Evolutionary conservation across 192 early-diverging fungal species (phyloP).

Genomic region (Coemansia sp.): DNA sequence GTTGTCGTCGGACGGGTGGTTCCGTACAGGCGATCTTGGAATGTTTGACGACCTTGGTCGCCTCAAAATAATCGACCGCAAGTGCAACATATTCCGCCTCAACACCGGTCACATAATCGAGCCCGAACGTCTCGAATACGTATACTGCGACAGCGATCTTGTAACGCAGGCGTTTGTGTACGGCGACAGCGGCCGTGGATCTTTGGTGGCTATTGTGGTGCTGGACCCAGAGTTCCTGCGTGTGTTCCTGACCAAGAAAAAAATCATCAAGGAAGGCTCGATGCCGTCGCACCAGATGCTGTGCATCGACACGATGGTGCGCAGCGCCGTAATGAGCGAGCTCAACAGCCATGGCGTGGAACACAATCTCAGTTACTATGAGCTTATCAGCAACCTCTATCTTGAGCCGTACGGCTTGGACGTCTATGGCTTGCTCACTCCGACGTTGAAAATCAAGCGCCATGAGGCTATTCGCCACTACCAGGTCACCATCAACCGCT

Average conservation of each 20-base stretch:
- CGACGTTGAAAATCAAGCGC: slow-evolving; percentile 70
- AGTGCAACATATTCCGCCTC: slow-evolving; percentile 93
- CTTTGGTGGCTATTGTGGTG: slow-evolving; percentile 74
- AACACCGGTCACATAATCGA: slow-evolving; percentile 91
- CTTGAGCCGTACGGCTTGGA: slow-evolving; percentile 70
- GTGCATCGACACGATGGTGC: slow-evolving; percentile 63
- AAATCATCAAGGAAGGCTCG: slow-evolving; percentile 44
- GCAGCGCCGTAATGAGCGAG: slow-evolving; percentile 57
- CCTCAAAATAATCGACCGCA: slow-evolving; percentile 88
- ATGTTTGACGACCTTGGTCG: slow-evolving; percentile 82
- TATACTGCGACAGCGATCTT: slow-evolving; percentile 75
- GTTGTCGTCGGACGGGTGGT: slow-evolving; percentile 80
- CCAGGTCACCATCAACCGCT: slow-evolving; percentile 58
- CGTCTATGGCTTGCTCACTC: slow-evolving; percentile 81
- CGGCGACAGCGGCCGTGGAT: slow-evolving; percentile 74
- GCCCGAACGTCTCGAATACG: slow-evolving; percentile 88
- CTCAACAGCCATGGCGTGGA: slow-evolving; percentile 61
- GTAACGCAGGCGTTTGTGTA: slow-evolving; percentile 75
- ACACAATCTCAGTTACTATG: slow-evolving; percentile 68
- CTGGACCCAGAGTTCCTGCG: slow-evolving; percentile 66
- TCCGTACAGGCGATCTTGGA: slow-evolving; percentile 92
- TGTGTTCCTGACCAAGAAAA: slow-evolving; percentile 55
- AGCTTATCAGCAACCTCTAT: slow-evolving; percentile 67
- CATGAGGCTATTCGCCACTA: slow-evolving; percentile 55
- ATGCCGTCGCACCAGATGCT: slow-evolving; percentile 60